Conservation (phyloP, 352 stramenopile species). For the Achlya hypogyna region DNA sequence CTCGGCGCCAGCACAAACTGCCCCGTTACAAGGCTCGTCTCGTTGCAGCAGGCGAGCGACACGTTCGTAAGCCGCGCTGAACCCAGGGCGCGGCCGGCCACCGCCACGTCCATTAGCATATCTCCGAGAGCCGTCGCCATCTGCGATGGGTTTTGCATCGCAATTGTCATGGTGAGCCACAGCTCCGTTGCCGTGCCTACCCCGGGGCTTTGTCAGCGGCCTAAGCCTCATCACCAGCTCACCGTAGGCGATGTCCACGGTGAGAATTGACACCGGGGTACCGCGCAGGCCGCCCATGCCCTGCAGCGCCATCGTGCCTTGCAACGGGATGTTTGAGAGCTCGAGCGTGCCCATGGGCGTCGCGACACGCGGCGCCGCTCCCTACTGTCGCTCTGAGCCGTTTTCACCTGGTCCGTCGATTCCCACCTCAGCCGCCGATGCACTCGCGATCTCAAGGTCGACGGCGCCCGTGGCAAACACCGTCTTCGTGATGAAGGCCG, state of each 20-base stretch:
- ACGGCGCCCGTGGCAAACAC: conserved; percentile 15
- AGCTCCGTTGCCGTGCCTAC: conserved; percentile 30
- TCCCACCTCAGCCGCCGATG: background rate
- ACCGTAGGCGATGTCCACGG: conserved; percentile 55
- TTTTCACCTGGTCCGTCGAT: background rate
- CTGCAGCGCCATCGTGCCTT: conserved; percentile 38
- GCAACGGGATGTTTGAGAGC: conserved; percentile 49
- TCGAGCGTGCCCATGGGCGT: conserved; percentile 68
- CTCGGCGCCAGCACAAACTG: conserved; percentile 51
- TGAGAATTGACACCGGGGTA: conserved; percentile 48
- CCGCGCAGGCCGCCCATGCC: conserved; percentile 64
- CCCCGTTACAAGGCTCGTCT: conserved; percentile 41
- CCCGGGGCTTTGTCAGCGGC: background rate
- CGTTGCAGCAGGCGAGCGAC: conserved; percentile 50
- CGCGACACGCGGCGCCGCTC: conserved; percentile 54
- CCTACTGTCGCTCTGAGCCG: conserved; percentile 34
- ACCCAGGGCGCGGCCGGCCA: conserved; percentile 32
- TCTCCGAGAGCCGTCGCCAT: conserved; percentile 47
- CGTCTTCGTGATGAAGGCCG: background rate
- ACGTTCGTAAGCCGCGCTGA: conserved; percentile 52
- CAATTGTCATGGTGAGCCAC: conserved; percentile 58
- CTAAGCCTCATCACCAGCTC: background rate
- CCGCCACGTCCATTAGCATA: conserved; percentile 34
- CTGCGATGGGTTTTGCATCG: conserved; percentile 59
- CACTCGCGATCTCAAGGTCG: background rate